A percentile compares a stretch with the other conserved stretches of the same genome.
These are phyloP conservation scores for Gigaspora rosea DNA, from an alignment of 192 early-diverging fungal genomes.

Conservation along the genomic window DNA sequence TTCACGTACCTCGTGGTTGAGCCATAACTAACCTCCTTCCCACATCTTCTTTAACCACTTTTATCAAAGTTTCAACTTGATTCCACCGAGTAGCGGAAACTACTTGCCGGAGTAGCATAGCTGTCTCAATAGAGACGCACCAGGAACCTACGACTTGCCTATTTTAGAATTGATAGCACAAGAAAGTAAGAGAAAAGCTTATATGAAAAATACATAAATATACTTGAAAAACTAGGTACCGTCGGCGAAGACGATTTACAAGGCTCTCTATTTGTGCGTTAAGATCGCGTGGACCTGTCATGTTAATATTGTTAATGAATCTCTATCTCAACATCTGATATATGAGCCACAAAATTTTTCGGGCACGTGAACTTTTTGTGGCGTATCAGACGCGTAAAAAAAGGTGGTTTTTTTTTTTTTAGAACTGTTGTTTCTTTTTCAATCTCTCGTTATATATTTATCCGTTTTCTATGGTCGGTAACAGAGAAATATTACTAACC, in stretches of 20 bases:
- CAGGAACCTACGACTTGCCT: conserved; percentile 72
- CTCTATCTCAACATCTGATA: no score
- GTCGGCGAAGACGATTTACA: conserved; percentile 44
- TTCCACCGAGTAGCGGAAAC: conserved; percentile 77
- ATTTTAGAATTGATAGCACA: conserved; percentile 9
- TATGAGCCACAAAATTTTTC: no score
- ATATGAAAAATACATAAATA: neutral
- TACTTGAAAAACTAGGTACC: conserved; percentile 33
- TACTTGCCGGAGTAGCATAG: conserved; percentile 72
- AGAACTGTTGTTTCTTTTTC: no score
- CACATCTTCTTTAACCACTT: conserved; percentile 62
- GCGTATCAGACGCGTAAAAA: no score
- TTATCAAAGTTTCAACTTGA: conserved; percentile 59
- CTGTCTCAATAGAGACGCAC: conserved; percentile 69
- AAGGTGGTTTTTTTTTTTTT: no score
- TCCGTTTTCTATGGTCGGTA: no score
- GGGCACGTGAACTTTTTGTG: no score
- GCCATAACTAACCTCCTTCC: conserved; percentile 71
- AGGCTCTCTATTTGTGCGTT: conserved; percentile 47
- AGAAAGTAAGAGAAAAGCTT: neutral
- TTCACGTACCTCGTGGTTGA: conserved; percentile 65
- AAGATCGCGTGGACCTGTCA: conserved; percentile 38
- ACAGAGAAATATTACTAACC: no score
- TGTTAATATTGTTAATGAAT: neutral
- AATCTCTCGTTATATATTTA: no score